phyloP scores from a whole-genome alignment of 352 stramenopile species.

The Globisporangium recalcitrans region DNA sequence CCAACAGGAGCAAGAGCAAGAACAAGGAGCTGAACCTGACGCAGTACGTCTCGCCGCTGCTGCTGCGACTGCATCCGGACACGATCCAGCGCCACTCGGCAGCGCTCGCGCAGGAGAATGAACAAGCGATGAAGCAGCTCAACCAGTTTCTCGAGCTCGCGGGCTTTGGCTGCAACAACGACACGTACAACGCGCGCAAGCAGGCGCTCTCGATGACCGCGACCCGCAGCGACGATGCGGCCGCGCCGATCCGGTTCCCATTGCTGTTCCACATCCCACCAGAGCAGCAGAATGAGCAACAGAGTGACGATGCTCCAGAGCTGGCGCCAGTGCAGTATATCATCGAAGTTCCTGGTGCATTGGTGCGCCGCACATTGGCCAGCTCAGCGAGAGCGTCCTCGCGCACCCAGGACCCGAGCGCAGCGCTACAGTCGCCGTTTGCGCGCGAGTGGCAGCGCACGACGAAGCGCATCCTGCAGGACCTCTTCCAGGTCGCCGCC shows the following conservation, averaged over 20 bases:
- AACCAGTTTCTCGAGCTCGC: constrained; percentile 74
- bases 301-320: not conserved
- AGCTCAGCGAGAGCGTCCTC: constrained; percentile 22
- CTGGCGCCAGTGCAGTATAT: constrained; percentile 29
- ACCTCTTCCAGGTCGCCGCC: constrained; percentile 53
- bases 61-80: constrained; percentile 68
- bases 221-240: constrained; percentile 12
- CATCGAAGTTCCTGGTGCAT: constrained; percentile 40
- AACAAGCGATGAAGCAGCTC: constrained; percentile 72
- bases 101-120: constrained; percentile 44
- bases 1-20: too few relatives aligned
- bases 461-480: constrained; percentile 51
- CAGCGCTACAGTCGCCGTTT: constrained; percentile 42
- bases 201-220: constrained; percentile 36
- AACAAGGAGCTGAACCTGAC: constrained; percentile 43
- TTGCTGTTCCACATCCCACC: constrained; percentile 50
- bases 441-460: constrained; percentile 61
- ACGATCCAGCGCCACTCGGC: constrained; percentile 46
- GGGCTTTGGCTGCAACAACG: constrained; percentile 60
- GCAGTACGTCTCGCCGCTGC: constrained; percentile 55
- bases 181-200: constrained; percentile 48
- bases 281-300: constrained; percentile 6
- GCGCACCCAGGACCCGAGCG: constrained; percentile 20
- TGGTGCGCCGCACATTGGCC: constrained; percentile 53
- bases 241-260: constrained; percentile 40